phyloP scores from a whole-genome alignment of 768 basidiomycete species.

The Lactifluus piperatus region DNA sequence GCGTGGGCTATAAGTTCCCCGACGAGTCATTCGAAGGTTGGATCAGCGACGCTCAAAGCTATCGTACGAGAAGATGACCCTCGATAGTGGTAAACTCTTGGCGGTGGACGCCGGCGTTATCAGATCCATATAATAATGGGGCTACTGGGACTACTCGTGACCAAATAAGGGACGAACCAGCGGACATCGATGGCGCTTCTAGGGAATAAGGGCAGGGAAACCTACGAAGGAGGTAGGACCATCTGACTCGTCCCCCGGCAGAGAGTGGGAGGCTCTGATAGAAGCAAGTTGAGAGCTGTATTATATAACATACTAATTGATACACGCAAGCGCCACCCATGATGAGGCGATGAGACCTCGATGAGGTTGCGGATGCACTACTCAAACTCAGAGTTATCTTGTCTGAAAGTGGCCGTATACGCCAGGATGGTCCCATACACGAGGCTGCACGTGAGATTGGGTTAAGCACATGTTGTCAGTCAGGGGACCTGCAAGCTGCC shows the following conservation, averaged over 20 bases:
- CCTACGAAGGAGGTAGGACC: neutral
- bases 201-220: neutral
- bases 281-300: neutral
- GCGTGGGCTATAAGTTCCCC: conserved; percentile 24
- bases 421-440: conserved; percentile 89
- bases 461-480: neutral
- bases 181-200: neutral
- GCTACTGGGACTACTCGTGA: neutral
- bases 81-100: neutral
- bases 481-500: neutral
- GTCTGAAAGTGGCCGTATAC: conserved; percentile 75
- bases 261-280: neutral
- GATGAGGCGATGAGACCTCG: no score
- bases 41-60: conserved; percentile 36
- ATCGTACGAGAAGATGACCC: conserved; percentile 24
- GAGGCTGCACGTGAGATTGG: conserved; percentile 34
- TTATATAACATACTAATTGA: neutral
- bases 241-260: neutral
- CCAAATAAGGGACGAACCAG: neutral
- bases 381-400: conserved; percentile 78
- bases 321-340: neutral
- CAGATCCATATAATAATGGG: neutral
- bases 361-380: conserved; percentile 22
- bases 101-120: neutral
- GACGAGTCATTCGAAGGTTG: conserved; percentile 19